phyloP scores from a whole-genome alignment of 257 asterid genomes.

The Solanum appendiculatum region DNA sequence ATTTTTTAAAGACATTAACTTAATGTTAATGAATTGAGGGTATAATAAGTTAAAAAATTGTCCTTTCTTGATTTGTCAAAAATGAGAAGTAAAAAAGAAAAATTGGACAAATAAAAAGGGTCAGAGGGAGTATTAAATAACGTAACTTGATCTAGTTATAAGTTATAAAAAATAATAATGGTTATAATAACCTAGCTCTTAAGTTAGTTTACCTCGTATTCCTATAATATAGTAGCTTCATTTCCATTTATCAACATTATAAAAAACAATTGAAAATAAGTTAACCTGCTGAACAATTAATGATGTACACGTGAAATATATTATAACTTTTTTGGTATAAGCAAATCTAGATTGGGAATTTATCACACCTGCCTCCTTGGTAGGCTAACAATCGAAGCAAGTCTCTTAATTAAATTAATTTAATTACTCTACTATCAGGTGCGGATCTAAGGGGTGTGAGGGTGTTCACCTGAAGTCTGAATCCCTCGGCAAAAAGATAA shows the following conservation, averaged over 20 bases:
- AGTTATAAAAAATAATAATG: neutral
- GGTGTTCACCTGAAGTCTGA: neutral
- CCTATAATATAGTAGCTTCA: neutral
- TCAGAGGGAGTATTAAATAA: too few relatives aligned
- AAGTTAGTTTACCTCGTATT: neutral
- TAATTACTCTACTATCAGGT: neutral
- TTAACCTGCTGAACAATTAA: constrained; percentile 8
- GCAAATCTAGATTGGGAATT: neutral
- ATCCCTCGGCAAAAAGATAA: too few relatives aligned
- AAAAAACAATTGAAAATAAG: neutral
- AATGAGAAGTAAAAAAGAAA: too few relatives aligned
- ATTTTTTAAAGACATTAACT: too few relatives aligned
- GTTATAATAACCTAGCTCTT: neutral
- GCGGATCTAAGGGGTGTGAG: neutral
- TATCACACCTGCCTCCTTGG: neutral
- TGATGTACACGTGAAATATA: constrained; percentile 9
- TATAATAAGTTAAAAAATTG: too few relatives aligned
- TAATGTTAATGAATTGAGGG: too few relatives aligned
- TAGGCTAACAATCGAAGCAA: neutral
- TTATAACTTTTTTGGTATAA: neutral
- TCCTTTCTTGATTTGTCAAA: too few relatives aligned
- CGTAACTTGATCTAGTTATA: neutral
- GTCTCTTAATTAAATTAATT: neutral
- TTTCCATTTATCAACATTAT: neutral
- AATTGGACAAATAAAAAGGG: rapidly evolving